Evolutionary conservation across 2,329 filamentous ascomycete species (phyloP).

Genomic region (Cordyceps pruinosa): DNA sequence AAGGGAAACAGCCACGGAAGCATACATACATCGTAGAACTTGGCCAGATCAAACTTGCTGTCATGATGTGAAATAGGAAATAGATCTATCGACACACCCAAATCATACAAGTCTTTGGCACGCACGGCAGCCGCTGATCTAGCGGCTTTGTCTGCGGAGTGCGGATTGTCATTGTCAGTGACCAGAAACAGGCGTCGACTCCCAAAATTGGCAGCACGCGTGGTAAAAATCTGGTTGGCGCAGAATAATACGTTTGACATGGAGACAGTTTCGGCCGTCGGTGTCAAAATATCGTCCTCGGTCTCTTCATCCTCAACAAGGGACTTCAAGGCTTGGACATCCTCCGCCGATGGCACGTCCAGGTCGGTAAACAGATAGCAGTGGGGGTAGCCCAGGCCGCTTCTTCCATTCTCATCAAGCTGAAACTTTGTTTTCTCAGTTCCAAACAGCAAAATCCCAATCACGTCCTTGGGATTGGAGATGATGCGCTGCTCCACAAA

Average conservation of each 20-base stretch:
- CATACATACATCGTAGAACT: constrained; percentile 86
- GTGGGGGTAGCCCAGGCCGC: constrained; percentile 68
- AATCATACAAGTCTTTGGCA: constrained; percentile 90
- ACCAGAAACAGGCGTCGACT: constrained; percentile 92
- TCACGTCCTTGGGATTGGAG: constrained; percentile 92
- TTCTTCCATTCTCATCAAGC: constrained; percentile 54
- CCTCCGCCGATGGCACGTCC: constrained; percentile 76
- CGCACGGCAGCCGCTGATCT: constrained; percentile 74
- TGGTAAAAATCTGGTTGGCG: constrained; percentile 94
- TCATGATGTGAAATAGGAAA: constrained; percentile 76
- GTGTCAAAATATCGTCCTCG: constrained; percentile 59
- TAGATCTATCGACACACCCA: constrained; percentile 84
- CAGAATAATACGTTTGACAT: constrained; percentile 92
- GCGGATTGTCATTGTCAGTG: constrained; percentile 87
- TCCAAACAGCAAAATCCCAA: constrained; percentile 87
- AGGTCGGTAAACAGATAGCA: constrained; percentile 89
- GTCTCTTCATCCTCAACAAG: constrained; percentile 75
- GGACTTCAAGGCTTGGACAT: constrained; percentile 72
- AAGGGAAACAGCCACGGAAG: too few species aligned
- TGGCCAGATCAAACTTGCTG: constrained; percentile 68
- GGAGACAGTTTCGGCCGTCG: constrained; percentile 61
- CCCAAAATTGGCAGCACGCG: constrained; percentile 87
- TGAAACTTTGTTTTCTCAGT: constrained; percentile 79
- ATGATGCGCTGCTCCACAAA: constrained; percentile 99
- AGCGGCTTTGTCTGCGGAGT: constrained; percentile 62